These are phyloP conservation scores for Stagonosporopsis chrysanthemi DNA, from an alignment of 2,329 filamentous ascomycete species.

Conservation along the genomic window DNA sequence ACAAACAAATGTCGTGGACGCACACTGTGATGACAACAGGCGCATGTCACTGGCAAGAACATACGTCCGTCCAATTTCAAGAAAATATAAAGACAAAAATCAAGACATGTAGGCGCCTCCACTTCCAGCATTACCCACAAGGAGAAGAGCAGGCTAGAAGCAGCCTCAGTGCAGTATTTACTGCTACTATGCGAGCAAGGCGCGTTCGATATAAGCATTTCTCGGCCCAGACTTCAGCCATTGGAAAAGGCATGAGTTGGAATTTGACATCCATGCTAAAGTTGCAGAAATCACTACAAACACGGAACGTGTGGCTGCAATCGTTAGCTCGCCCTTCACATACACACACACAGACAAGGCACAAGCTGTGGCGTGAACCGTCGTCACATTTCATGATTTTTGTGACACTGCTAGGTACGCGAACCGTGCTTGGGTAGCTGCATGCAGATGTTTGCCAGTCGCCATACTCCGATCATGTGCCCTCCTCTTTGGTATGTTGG, in stretches of 20 bases:
- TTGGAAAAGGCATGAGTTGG: conserved; percentile 77
- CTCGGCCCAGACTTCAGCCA: conserved; percentile 98
- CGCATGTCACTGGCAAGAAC: too few species aligned
- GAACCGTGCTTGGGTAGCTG: conserved; percentile 19
- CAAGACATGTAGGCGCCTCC: conserved; percentile 38
- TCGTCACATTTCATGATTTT: conserved; percentile 48
- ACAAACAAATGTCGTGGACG: background rate
- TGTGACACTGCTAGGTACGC: conserved; percentile 47
- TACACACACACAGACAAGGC: conserved; percentile 6
- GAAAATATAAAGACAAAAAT: too few species aligned
- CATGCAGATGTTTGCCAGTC: conserved; percentile 26
- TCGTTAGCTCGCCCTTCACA: conserved; percentile 5
- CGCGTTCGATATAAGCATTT: conserved; percentile 74
- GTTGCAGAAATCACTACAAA: background rate
- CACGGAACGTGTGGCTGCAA: background rate
- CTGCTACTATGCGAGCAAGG: conserved; percentile 34
- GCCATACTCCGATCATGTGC: conserved; percentile 46
- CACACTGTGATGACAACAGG: too few species aligned
- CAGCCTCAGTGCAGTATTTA: conserved; percentile 37
- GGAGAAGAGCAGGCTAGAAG: conserved; percentile 29
- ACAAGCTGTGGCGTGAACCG: conserved; percentile 44
- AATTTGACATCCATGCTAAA: conserved; percentile 99
- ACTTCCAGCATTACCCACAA: conserved; percentile 29
- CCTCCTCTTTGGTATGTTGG: conserved; percentile 40
- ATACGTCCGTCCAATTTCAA: too few species aligned